These are phyloP conservation scores for Xanthoceras sorbifolium DNA, from an alignment of 345 rosid genomes.

Conservation along the genomic window DNA sequence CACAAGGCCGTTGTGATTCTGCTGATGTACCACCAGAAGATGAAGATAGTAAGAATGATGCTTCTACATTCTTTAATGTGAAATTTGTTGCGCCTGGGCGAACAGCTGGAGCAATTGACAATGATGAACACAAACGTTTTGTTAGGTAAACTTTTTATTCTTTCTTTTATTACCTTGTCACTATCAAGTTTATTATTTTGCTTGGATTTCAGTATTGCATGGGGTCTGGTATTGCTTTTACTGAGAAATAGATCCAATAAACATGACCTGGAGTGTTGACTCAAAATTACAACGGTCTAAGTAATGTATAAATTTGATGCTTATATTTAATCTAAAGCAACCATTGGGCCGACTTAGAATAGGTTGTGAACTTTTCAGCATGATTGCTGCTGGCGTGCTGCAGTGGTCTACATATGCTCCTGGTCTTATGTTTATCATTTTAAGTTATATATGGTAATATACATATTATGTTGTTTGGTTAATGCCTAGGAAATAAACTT, in stretches of 20 bases:
- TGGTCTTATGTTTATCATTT: too few species aligned
- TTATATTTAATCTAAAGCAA: background rate
- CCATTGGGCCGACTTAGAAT: background rate
- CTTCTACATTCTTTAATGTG: constrained; percentile 34
- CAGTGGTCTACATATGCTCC: background rate
- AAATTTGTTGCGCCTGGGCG: constrained; percentile 67
- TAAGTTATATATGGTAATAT: background rate
- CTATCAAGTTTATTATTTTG: background rate
- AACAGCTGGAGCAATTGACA: constrained; percentile 55
- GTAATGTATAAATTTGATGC: background rate
- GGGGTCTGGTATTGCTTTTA: background rate
- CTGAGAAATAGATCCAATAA: background rate
- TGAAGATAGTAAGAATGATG: constrained; percentile 45
- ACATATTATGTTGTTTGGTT: background rate
- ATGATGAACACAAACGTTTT: constrained; percentile 71
- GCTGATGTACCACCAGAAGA: constrained; percentile 34
- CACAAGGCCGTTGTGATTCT: constrained; percentile 26
- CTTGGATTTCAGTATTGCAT: background rate
- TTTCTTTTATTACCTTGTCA: background rate
- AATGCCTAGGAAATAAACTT: too few species aligned
- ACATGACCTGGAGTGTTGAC: background rate
- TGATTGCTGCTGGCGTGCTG: background rate
- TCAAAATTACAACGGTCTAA: background rate
- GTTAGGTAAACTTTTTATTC: constrained; percentile 56
- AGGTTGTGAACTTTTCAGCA: background rate